Base-by-base conservation (phyloP, 139 green algal species). In the Micromonas commoda region DNA sequence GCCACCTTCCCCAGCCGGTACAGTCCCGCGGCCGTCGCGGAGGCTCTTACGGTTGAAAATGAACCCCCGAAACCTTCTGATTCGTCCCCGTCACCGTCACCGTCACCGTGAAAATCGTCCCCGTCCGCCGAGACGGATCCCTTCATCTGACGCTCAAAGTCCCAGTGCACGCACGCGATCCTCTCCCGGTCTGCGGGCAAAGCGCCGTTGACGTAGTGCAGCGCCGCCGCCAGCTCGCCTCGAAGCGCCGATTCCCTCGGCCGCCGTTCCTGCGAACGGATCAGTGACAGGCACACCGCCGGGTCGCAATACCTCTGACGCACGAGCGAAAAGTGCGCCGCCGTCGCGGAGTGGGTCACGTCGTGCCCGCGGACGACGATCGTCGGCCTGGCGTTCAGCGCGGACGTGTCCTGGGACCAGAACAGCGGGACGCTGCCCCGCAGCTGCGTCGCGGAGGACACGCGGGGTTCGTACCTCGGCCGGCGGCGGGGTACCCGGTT, bases 361-460 rank as follows among this genome's bases (percentile, higher is more conserved):
- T 57, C 45, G 45, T 57, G 9, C 9, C 9, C 9, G 9, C 45
- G 45, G 9, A 16, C 16, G 9, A 83, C 39, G 35, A 86, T 86
- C 70, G 83, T 77, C 5, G 81, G 81, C 72, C 83, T 83, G 35
- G 81, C 54, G 64, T 60, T 86, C 45, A 86, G 77, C 31, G 32
- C 16, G 3, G 64, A 75, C 13, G 73, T 70, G 71, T 93, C 85
- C 83, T 98, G 94, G 13, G 73, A 87, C 94, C 94, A 98, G 78
- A 92, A 97, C 70, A 98, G 86, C 4, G 94, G 94, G 68, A 98
- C 86, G 71, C 80, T 82, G 21, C 82, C 79, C 6, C 82, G 34
- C 21, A 77, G 63, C 65, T 87, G 80, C 63, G 85, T 76, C 38
- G 80, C 82, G n/a, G 54, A 72, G 79, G 39, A 45, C 77, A 82